These are phyloP conservation scores for Schizopora paradoxa DNA, from an alignment of 1,284 basidiomycete species.

Conservation along the genomic window DNA sequence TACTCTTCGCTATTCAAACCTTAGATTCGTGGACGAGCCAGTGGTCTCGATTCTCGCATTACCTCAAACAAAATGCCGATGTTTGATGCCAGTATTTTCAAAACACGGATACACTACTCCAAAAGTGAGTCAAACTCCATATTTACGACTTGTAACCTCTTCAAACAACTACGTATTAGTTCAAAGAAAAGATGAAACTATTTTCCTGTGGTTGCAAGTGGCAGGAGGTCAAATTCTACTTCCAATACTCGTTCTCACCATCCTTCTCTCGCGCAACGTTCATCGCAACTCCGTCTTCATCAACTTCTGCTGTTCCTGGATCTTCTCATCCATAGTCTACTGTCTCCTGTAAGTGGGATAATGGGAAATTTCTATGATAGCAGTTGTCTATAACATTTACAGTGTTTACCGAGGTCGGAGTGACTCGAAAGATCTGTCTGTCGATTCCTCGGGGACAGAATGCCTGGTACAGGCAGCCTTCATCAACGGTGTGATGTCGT, in stretches of 20 bases:
- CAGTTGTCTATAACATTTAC: neutral
- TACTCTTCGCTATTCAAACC: too few species aligned
- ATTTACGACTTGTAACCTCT: too few species aligned
- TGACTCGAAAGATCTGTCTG: neutral
- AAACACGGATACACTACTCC: too few species aligned
- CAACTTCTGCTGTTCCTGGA: conserved; percentile 41
- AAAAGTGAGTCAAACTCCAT: too few species aligned
- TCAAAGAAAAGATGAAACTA: conserved; percentile 25
- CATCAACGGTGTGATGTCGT: neutral
- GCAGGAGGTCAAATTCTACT: conserved; percentile 26
- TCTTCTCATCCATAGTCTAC: conserved; percentile 39
- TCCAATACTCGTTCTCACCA: conserved; percentile 34
- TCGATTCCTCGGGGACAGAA: neutral
- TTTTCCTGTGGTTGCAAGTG: conserved; percentile 29
- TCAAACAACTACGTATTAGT: too few species aligned
- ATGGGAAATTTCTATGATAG: neutral
- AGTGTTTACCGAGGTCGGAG: neutral
- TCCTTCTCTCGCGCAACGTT: conserved; percentile 30
- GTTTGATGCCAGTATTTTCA: too few species aligned
- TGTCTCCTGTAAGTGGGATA: conserved; percentile 34
- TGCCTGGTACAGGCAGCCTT: conserved; percentile 1
- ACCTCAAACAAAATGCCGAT: too few species aligned
- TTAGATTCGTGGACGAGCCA: too few species aligned
- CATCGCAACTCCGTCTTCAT: conserved; percentile 33
- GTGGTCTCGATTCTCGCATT: too few species aligned